These are phyloP conservation scores for Galium porrigens DNA, from an alignment of 305 asterid species.

Conservation along the genomic window DNA sequence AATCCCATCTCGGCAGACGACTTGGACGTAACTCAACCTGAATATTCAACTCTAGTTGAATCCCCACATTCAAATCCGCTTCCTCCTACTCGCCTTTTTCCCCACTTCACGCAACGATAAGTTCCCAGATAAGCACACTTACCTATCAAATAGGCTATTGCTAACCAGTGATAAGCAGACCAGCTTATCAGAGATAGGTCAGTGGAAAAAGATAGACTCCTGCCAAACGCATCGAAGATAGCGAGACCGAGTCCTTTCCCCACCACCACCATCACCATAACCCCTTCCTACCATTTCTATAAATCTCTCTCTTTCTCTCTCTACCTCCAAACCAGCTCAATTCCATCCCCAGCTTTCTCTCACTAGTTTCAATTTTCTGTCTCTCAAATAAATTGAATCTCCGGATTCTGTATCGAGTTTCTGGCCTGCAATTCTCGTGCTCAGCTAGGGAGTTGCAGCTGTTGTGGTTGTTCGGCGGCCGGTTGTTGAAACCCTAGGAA, in stretches of 20 bases:
- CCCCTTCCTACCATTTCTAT: slow-evolving; percentile 20
- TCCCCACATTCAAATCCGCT: slow-evolving; percentile 76
- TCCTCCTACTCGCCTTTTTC: slow-evolving; percentile 29
- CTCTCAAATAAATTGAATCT: neutral
- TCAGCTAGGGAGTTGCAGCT: slow-evolving; percentile 1
- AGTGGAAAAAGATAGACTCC: slow-evolving; percentile 52
- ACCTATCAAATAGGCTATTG: neutral
- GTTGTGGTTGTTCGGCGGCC: slow-evolving; percentile 2
- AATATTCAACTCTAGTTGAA: slow-evolving; percentile 72
- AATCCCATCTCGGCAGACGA: slow-evolving; percentile 2
- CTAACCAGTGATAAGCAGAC: rapidly evolving
- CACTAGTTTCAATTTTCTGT: neutral
- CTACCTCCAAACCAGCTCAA: slow-evolving; percentile 20
- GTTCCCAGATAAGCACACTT: rapidly evolving
- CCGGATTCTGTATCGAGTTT: neutral
- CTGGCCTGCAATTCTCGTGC: neutral
- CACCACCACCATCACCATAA: slow-evolving; percentile 35
- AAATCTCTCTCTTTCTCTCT: slow-evolving; percentile 15
- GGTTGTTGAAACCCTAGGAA: slow-evolving; percentile 48
- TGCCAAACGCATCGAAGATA: slow-evolving; percentile 93
- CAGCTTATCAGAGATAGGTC: slow-evolving; percentile 29
- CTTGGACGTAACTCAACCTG: slow-evolving; percentile 40
- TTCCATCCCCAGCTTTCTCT: slow-evolving; percentile 3
- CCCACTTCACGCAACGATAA: slow-evolving; percentile 34
- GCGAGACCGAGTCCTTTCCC: slow-evolving; percentile 82